Evolutionary conservation across 495 filamentous ascomycete species (phyloP).

Genomic region (Penicillium bovifimosum): DNA sequence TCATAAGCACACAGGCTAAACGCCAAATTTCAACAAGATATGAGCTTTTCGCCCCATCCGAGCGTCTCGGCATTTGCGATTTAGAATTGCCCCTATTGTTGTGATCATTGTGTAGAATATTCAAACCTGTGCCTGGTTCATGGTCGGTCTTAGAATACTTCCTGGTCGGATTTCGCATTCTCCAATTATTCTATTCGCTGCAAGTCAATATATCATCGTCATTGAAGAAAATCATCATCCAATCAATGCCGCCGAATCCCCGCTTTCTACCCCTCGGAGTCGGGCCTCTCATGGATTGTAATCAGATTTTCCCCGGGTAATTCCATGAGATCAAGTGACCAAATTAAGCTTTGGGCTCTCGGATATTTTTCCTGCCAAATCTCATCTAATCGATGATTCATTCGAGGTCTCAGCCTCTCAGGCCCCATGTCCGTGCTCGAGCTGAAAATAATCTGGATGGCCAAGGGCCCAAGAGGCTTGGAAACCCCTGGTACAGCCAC

Average conservation of each 20-base stretch:
- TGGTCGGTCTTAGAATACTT: too few species aligned
- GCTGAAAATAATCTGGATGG: background rate
- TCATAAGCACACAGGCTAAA: background rate
- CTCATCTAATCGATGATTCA: background rate
- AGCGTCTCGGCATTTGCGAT: background rate
- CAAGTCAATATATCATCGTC: background rate
- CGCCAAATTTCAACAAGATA: background rate
- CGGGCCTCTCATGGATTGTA: background rate
- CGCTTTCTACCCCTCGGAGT: background rate
- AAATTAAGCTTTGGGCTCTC: conserved; percentile 4
- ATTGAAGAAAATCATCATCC: conserved; percentile 1
- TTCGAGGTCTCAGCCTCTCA: background rate
- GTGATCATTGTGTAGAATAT: too few species aligned
- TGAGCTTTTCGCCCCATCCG: conserved; percentile 1
- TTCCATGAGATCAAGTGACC: conserved; percentile 6
- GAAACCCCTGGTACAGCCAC: background rate
- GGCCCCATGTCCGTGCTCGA: background rate
- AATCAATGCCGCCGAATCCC: background rate
- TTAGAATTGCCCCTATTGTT: too few species aligned
- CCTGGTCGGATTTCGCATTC: too few species aligned
- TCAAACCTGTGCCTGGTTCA: too few species aligned
- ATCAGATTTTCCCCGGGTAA: too few species aligned
- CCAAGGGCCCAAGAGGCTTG: background rate
- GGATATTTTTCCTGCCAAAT: background rate
- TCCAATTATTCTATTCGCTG: too few species aligned